A percentile compares a stretch with the other conserved stretches of the same genome.
Conservation (phyloP, 495 filamentous ascomycete genomes). For the Alectoria sarmentosa region DNA sequence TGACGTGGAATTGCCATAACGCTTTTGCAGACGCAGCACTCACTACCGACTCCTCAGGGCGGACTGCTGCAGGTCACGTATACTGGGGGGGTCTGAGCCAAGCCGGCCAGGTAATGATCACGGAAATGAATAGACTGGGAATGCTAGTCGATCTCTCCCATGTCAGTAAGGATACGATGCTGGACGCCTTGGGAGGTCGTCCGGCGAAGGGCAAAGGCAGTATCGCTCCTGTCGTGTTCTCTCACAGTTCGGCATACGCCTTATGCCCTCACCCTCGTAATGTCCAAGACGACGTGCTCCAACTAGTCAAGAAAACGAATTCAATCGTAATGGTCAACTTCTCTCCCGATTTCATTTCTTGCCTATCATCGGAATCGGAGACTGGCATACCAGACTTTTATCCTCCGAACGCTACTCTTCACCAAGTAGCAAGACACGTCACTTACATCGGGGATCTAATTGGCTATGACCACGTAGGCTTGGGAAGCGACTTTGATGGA, state of each 20-base stretch:
- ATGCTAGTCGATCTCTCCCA: constrained; percentile 48
- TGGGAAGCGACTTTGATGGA: constrained; percentile 61
- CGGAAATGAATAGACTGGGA: constrained; percentile 51
- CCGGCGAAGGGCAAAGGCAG: constrained; percentile 39
- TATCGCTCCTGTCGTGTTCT: constrained; percentile 50
- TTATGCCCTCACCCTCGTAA: constrained; percentile 52
- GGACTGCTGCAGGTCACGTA: constrained; percentile 31
- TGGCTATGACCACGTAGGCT: constrained; percentile 55
- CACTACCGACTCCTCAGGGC: constrained; percentile 29
- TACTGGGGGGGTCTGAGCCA: constrained; percentile 60
- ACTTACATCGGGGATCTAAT: constrained; percentile 46
- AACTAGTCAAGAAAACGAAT: constrained; percentile 45
- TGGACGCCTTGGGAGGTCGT: constrained; percentile 44
- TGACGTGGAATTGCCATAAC: constrained; percentile 95
- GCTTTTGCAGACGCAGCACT: constrained; percentile 80
- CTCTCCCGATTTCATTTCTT: constrained; percentile 68
- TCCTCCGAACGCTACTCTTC: constrained; percentile 62
- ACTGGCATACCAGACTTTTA: constrained; percentile 43
- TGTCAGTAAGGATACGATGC: constrained; percentile 48
- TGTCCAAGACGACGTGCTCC: constrained; percentile 52
- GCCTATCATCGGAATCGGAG: constrained; percentile 37
- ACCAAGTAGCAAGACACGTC: constrained; percentile 66
- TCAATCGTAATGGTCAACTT: constrained; percentile 58
- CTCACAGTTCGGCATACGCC: constrained; percentile 47
- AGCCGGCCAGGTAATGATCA: constrained; percentile 53